phyloP scores from a whole-genome alignment of 495 filamentous ascomycete genomes.

The Penicillium diatomitis region DNA sequence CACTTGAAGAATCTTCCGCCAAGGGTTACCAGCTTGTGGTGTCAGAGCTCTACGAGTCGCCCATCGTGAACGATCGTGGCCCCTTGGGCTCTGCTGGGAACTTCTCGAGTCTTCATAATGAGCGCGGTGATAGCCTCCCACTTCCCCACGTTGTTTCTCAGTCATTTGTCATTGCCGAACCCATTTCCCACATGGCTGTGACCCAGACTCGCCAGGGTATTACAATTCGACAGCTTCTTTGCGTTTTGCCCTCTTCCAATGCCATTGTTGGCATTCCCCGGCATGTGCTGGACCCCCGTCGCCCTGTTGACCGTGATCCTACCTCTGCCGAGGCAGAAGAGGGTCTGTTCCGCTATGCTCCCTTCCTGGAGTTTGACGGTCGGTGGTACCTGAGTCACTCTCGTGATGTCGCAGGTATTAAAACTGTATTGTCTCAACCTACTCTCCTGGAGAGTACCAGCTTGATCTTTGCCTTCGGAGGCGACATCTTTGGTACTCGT shows the following conservation, averaged over 20 bases:
- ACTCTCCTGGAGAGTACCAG: conserved; percentile 88
- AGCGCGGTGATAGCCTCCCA: conserved; percentile 27
- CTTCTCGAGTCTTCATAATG: conserved; percentile 57
- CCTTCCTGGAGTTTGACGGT: conserved; percentile 76
- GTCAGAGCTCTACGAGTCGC: conserved; percentile 83
- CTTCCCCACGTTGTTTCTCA: conserved; percentile 69
- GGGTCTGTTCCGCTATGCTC: conserved; percentile 66
- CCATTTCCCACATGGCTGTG: conserved; percentile 69
- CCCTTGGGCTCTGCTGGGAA: conserved; percentile 57
- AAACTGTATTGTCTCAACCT: conserved; percentile 60
- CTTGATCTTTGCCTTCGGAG: conserved; percentile 79
- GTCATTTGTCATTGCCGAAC: conserved; percentile 65
- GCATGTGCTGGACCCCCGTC: conserved; percentile 70
- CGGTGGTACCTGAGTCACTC: conserved; percentile 74
- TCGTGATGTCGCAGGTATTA: conserved; percentile 69
- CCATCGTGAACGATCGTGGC: conserved; percentile 75
- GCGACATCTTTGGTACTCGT: conserved; percentile 78
- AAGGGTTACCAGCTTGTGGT: conserved; percentile 84
- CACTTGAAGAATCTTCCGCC: conserved; percentile 41
- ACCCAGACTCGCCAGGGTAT: conserved; percentile 92
- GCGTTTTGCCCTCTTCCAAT: conserved; percentile 58
- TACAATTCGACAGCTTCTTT: conserved; percentile 73
- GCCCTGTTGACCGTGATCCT: conserved; percentile 77
- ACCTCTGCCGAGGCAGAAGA: conserved; percentile 72
- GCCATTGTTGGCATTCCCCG: conserved; percentile 74